Evolutionary conservation across 73 alveolate species (phyloP).

Genomic region (Paramecium primaurelia): DNA sequence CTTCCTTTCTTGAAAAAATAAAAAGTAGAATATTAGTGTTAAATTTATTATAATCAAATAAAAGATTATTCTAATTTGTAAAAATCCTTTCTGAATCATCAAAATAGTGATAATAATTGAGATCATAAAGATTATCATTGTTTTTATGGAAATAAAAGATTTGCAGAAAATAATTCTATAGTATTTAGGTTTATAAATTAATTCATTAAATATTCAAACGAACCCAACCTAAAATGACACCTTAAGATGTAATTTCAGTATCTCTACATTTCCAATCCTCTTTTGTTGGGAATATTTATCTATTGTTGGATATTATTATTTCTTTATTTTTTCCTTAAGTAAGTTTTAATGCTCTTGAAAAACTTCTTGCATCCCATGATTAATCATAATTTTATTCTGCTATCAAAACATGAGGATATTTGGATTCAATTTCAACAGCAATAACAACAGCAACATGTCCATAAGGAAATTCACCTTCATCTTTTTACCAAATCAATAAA

Average conservation of each 20-base stretch:
- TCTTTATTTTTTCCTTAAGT: neutral
- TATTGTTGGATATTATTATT: neutral
- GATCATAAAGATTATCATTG: too few relatives aligned
- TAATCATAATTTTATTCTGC: conserved; percentile 45
- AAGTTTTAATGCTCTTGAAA: conserved; percentile 3
- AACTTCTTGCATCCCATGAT: conserved; percentile 3
- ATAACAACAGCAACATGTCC: conserved; percentile 42
- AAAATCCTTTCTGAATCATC: neutral
- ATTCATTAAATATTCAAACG: neutral
- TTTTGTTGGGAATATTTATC: neutral
- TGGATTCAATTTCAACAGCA: neutral
- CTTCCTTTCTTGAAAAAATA: too few relatives aligned
- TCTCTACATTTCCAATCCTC: conserved; percentile 15
- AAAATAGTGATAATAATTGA: too few relatives aligned
- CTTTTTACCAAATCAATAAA: conserved; percentile 26
- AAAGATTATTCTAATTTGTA: neutral
- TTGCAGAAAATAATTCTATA: too few relatives aligned
- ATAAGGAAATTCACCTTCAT: neutral
- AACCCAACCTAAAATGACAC: neutral
- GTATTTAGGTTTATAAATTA: neutral
- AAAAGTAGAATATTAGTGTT: too few relatives aligned
- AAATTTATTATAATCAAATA: too few relatives aligned
- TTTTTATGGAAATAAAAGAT: too few relatives aligned
- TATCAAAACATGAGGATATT: neutral
- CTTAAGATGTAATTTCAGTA: neutral